Evolutionary conservation across 2,329 filamentous ascomycete genomes (phyloP).

Genomic region (Alternaria viburni): DNA sequence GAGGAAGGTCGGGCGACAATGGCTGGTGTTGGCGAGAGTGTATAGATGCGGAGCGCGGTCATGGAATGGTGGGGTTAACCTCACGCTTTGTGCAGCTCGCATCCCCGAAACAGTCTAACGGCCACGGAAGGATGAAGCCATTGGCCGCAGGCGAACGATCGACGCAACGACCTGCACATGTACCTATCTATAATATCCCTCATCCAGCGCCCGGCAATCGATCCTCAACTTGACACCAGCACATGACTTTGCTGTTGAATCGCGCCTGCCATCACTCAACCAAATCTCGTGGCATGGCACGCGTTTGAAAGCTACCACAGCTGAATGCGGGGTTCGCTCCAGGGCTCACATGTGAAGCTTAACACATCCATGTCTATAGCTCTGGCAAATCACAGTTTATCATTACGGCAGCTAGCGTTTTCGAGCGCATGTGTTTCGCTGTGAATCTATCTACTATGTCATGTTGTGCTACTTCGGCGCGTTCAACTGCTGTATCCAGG

Average conservation of each 20-base stretch:
- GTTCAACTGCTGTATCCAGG: conserved; percentile 1
- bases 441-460: background rate
- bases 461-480: conserved; percentile 4
- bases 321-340: conserved; percentile 32
- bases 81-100: conserved; percentile 32
- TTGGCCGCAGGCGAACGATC: conserved; percentile 33
- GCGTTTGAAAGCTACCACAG: background rate
- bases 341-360: conserved; percentile 31
- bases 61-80: conserved; percentile 47
- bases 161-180: conserved; percentile 21
- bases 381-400: conserved; percentile 27
- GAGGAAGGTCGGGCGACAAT: conserved; percentile 34
- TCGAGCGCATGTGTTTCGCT: conserved; percentile 8
- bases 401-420: conserved; percentile 19
- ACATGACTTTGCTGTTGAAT: background rate
- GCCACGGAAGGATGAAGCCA: conserved; percentile 16
- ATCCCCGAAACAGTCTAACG: conserved; percentile 27
- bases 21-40: conserved; percentile 27
- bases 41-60: conserved; percentile 31
- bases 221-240: background rate
- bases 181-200: conserved; percentile 16
- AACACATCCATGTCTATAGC: conserved; percentile 15
- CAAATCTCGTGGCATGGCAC: conserved; percentile 3
- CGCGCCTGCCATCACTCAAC: background rate
- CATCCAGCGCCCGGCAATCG: conserved; percentile 4